phyloP scores from a whole-genome alignment of 2,329 filamentous ascomycete genomes.

The Neopestalotiopsis sp. region DNA sequence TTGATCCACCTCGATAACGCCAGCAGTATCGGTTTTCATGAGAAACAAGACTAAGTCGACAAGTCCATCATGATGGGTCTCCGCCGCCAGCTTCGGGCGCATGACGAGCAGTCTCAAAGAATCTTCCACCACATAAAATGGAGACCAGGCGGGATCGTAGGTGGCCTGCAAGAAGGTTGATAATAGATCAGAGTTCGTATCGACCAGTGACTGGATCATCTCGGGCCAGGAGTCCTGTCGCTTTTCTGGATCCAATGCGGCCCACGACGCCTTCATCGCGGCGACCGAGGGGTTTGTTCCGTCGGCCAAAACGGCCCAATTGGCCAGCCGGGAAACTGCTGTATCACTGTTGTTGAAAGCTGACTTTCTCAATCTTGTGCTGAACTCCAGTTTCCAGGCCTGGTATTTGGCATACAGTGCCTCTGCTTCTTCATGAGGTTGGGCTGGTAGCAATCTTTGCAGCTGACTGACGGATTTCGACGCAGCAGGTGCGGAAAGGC shows the following conservation, averaged over 20 bases:
- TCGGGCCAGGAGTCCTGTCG: constrained; percentile 33
- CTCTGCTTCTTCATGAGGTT: constrained; percentile 17
- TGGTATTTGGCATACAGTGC: constrained; percentile 31
- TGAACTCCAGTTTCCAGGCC: constrained; percentile 33
- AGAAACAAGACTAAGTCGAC: constrained; percentile 28
- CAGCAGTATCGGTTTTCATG: constrained; percentile 28
- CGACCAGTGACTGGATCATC: constrained; percentile 29
- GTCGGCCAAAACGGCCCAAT: constrained; percentile 5
- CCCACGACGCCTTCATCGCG: constrained; percentile 32
- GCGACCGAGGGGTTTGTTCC: constrained; percentile 11
- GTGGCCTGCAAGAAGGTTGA: constrained; percentile 30
- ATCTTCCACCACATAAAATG: constrained; percentile 38
- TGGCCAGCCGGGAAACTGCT: neutral
- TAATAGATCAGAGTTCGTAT: constrained; percentile 26
- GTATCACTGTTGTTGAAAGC: neutral
- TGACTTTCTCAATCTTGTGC: constrained; percentile 16
- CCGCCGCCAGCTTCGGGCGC: neutral
- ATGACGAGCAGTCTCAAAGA: constrained; percentile 30
- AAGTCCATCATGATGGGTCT: constrained; percentile 19
- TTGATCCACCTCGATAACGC: constrained; percentile 32
- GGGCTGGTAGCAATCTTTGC: constrained; percentile 29
- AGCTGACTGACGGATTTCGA: constrained; percentile 33
- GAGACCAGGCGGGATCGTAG: constrained; percentile 34
- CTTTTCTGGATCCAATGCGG: constrained; percentile 25
- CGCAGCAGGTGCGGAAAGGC: constrained; percentile 29